Evolutionary conservation across 495 filamentous ascomycete species (phyloP), one percentile per base, ranked within the genome.

Genomic region (Achaetomiella virescens): DNA sequence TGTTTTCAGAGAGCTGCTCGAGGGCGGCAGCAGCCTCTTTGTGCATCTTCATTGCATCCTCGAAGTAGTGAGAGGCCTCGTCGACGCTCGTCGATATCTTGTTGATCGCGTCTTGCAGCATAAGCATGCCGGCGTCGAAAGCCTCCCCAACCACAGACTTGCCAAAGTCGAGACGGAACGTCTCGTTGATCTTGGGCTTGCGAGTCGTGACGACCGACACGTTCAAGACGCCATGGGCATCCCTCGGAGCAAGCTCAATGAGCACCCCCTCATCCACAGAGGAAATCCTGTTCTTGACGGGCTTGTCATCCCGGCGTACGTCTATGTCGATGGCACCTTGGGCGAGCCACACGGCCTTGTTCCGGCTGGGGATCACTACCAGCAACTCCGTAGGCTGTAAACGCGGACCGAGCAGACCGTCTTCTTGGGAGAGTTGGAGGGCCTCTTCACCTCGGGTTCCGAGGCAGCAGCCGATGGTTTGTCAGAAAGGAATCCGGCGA

Each of bases 171-270:
- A 78, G 58, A 22, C 66, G 64, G 47, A 73, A 75, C 0, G 73
- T 74, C 62, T 78, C 72, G 52, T 76, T 74, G 47, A 77, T 67
- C 58, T 67, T 74, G 18, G 76, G 75, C 36, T 63, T 70, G 47
- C 67, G 66, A 18, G 63, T 73, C 2, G 73, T 77, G 42, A 70
- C 67, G 36, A 79, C 72, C 1, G 71, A 67, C 18, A 79, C 66
- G 43, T 70, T 72, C 20, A 79, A 43, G 24, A 69, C 58, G 29
- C 72, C 75, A 24, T 77, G 55, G 15, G 73, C 74, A 22, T 77
- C 71, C 25, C 67, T 70, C 10, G 60, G 48, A 18, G 55, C 54
- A 33, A 79, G 62, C 47, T 72, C 69, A n/a, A 77, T 68, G 22
- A 76, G 24, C 48, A 78, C 68, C 2, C 76, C 76, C 22, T 76